Percentiles rank a stretch among this genome's conserved stretches.
Evolutionary conservation across 345 rosid genomes (phyloP).

Genomic region (Rhodamnia rubescens): DNA sequence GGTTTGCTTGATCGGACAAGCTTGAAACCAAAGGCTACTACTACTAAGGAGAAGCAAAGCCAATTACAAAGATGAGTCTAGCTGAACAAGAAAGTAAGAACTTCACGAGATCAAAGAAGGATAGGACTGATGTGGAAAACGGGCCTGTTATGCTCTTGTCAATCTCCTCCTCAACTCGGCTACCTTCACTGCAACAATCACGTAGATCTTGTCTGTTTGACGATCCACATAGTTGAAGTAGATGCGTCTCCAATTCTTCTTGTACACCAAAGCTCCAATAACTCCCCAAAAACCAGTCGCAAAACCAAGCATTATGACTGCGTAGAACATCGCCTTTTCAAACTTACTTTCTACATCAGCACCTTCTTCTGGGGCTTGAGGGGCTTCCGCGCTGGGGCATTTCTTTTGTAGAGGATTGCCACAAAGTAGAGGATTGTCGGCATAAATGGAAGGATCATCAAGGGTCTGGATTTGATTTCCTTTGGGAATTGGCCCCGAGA

Average conservation of each 20-base stretch:
- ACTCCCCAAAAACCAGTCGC: constrained; percentile 3
- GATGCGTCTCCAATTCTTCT: background rate
- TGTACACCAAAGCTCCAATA: background rate
- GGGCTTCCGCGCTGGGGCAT: background rate
- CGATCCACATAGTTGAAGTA: background rate
- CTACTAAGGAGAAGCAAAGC: background rate
- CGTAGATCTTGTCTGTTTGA: background rate
- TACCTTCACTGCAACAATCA: background rate
- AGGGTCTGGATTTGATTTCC: constrained; percentile 1
- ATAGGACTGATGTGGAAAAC: background rate
- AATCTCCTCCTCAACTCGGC: background rate
- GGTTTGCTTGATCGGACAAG: background rate
- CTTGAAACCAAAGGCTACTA: background rate
- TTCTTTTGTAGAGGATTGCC: background rate
- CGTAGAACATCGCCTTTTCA: background rate
- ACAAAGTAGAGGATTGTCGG: background rate
- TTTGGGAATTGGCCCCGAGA: background rate
- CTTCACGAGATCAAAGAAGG: background rate
- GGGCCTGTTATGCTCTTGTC: background rate
- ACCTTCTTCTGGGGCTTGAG: background rate
- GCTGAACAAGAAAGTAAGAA: too few relatives aligned
- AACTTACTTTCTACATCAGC: background rate
- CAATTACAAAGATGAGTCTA: background rate
- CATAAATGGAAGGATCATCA: background rate
- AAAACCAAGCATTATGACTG: background rate